These are phyloP conservation scores for Spizellomyces punctatus DNA, from an alignment of 192 early-diverging fungal genomes.

Conservation along the genomic window DNA sequence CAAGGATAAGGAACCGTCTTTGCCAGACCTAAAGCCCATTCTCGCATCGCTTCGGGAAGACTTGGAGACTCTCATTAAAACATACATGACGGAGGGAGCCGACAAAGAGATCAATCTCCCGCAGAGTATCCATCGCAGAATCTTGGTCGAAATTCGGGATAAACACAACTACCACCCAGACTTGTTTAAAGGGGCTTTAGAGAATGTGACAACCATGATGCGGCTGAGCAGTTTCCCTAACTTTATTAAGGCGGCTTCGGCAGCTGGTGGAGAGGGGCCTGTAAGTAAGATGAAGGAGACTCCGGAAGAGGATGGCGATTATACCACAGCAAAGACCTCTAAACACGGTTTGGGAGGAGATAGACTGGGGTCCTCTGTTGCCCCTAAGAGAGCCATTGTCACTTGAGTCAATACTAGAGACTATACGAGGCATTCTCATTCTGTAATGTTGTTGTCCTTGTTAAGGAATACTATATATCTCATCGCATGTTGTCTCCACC, in stretches of 20 bases:
- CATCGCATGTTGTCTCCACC: no score
- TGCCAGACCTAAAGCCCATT: background rate
- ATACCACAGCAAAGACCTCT: no score
- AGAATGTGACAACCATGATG: slow-evolving; percentile 31
- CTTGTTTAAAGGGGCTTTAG: slow-evolving; percentile 32
- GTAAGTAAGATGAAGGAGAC: background rate
- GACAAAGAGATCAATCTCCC: slow-evolving; percentile 39
- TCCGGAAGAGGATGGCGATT: background rate
- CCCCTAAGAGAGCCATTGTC: no score
- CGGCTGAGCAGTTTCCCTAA: slow-evolving; percentile 37
- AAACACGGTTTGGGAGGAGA: no score
- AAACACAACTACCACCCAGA: slow-evolving; percentile 29
- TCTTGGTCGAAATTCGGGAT: slow-evolving; percentile 14
- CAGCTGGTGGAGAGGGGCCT: background rate
- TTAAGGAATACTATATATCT: no score
- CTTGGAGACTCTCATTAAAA: slow-evolving; percentile 16
- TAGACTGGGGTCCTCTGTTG: no score
- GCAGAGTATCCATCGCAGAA: slow-evolving; percentile 17
- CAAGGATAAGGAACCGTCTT: background rate
- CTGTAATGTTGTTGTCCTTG: no score
- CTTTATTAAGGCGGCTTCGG: slow-evolving; percentile 27
- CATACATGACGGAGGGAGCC: slow-evolving; percentile 19
- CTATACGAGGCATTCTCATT: no score
- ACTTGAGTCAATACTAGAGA: no score
- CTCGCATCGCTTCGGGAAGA: background rate